Evolutionary conservation across 495 filamentous ascomycete genomes (phyloP), one percentile per base, ranked within the genome.

Genomic region (Pyronema omphalodes): DNA sequence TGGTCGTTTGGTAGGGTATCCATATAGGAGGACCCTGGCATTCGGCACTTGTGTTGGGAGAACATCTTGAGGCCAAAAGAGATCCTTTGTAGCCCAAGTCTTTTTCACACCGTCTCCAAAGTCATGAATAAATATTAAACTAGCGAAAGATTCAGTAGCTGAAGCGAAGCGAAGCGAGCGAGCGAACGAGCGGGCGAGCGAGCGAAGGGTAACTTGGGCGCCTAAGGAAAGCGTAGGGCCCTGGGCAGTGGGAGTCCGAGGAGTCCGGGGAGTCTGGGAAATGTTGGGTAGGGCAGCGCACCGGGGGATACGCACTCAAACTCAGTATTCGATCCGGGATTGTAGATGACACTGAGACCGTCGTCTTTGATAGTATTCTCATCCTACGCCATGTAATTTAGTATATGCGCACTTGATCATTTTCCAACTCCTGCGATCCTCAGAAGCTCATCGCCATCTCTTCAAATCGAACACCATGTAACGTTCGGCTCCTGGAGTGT

Each of bases 61-160:
- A 11, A 50, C 1, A 1, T 50, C 47, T 17, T 50, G 12, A 34
- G 47, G 47, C 47, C 47, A 50, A 36, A 50, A 50, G 47, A 50
- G n/a, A 34, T 50, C 29, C 29, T 36, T 23, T 4, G 47, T 50
- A n/a, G 47, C 47, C 47, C 47, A 50, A 9, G 47, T 50, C 11
- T 12, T 9, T 34, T 34, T 23, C n/a, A 36, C 19, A 9, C 47
- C 47, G n/a, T 50, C 47, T 4, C 47, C 47, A 50, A 50, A 50
- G 47, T 50, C 47, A 19, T 50, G 47, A n/a, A 50, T 11, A 19
- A 50, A 50, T 34, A 50, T 34, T 17, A 50, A 12, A 36, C 47
- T 50, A 50, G 11, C 19, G 1, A 50, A 11, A 3, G 14, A 19
- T 19, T 9, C 44, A 19, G 23, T 19, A 47, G 17, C 15, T 34